phyloP scores from a whole-genome alignment of 768 basidiomycete species.

The Butyriboletus loyo region DNA sequence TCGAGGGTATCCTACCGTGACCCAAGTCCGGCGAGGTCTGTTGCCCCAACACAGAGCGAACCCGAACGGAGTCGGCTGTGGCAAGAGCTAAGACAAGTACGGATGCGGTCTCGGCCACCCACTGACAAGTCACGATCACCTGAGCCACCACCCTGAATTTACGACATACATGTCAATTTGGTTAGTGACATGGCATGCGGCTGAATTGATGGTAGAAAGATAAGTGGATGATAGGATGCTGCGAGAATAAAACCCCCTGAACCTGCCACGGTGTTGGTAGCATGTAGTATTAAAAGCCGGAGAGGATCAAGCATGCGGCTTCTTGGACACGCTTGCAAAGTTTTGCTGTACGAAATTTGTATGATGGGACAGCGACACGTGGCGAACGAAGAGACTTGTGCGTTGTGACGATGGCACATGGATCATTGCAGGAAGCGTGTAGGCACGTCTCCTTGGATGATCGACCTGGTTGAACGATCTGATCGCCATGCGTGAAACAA shows the following conservation, averaged over 20 bases:
- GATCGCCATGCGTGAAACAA: conserved; percentile 16
- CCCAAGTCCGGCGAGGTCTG: conserved; percentile 27
- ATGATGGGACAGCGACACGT: conserved; percentile 10
- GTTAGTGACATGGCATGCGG: conserved; percentile 11
- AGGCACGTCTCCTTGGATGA: conserved; percentile 14
- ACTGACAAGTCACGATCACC: conserved; percentile 42
- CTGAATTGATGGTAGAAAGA: conserved; percentile 7
- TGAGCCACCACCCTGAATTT: conserved; percentile 36
- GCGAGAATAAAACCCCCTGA: conserved; percentile 1
- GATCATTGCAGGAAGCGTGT: conserved; percentile 22
- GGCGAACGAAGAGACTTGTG: conserved; percentile 7
- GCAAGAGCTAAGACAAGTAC: conserved; percentile 53
- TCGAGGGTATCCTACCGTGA: conserved; percentile 30
- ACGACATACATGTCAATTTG: conserved; percentile 13
- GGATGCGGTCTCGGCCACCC: conserved; percentile 43
- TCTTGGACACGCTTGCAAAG: conserved; percentile 15
- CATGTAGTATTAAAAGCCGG: conserved; percentile 12
- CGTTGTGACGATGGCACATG: conserved; percentile 13
- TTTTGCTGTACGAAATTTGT: conserved; percentile 1
- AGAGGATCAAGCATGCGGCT: conserved; percentile 11
- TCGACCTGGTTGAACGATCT: conserved; percentile 16
- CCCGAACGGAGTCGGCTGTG: conserved; percentile 47
- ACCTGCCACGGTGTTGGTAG: conserved; percentile 3
- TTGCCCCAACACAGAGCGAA: conserved; percentile 33
- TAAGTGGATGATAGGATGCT: conserved; percentile 10